These are phyloP conservation scores for Amanita thiersii DNA, from an alignment of 768 basidiomycete species.

Conservation along the genomic window DNA sequence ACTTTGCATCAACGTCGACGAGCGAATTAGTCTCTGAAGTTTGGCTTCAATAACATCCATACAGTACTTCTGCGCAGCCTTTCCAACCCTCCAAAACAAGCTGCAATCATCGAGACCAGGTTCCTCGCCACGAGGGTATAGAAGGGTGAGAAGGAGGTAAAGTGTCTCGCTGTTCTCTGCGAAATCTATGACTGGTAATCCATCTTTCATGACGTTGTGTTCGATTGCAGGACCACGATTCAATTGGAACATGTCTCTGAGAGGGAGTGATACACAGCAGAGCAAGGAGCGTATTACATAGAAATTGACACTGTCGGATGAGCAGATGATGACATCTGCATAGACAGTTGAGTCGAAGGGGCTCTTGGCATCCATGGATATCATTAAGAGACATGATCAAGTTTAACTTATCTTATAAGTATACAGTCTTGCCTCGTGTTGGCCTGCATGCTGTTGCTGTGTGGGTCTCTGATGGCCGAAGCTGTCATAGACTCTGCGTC, in stretches of 20 bases:
- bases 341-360: too few species aligned
- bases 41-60: slow-evolving; percentile 3
- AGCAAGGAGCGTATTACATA: slow-evolving; percentile 19
- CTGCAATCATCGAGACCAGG: background rate
- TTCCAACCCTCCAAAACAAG: background rate
- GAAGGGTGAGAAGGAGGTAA: slow-evolving; percentile 6
- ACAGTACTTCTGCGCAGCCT: slow-evolving; percentile 4
- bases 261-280: slow-evolving; percentile 20
- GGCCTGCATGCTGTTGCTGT: too few species aligned
- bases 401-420: too few species aligned
- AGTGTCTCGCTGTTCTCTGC: slow-evolving; percentile 10
- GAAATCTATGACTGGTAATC: slow-evolving; percentile 9
- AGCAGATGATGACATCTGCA: slow-evolving; percentile 16
- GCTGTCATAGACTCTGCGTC: too few species aligned
- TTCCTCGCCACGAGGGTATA: slow-evolving; percentile 2
- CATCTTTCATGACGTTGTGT: slow-evolving; percentile 4
- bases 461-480: too few species aligned
- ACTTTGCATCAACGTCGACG: background rate
- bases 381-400: too few species aligned
- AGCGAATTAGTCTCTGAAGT: background rate
- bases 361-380: too few species aligned
- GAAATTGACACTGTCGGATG: slow-evolving; percentile 22
- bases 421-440: too few species aligned
- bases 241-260: slow-evolving; percentile 21
- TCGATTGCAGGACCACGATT: slow-evolving; percentile 7